Conservation (phyloP, 306 rosid species). For the Glycine latifolia region DNA sequence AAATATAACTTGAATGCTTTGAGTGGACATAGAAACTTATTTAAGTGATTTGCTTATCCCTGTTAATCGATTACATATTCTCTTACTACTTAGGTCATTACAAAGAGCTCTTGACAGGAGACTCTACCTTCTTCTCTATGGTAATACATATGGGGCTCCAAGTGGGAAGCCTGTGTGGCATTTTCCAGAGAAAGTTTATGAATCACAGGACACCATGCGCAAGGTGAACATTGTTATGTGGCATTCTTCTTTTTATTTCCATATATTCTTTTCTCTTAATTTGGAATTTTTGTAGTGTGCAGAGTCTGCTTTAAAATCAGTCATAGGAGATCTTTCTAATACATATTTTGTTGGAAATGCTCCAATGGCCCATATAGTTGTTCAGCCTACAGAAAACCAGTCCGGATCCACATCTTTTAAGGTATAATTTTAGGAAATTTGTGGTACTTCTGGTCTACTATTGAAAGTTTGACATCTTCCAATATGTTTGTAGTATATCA, state of each 20-base stretch:
- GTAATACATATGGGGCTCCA: slow-evolving; percentile 63
- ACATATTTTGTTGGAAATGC: slow-evolving; percentile 97
- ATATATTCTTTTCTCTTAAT: slow-evolving; percentile 10
- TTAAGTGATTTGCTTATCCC: slow-evolving; percentile 10
- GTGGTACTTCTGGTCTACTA: neutral
- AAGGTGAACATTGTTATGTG: slow-evolving; percentile 57
- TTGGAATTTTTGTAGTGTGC: slow-evolving; percentile 72
- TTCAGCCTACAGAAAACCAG: slow-evolving; percentile 57
- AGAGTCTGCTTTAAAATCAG: slow-evolving; percentile 75
- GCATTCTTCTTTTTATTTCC: slow-evolving; percentile 18
- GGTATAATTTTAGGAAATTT: slow-evolving; percentile 53
- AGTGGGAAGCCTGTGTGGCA: slow-evolving; percentile 79
- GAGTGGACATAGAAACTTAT: neutral
- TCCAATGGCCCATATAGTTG: slow-evolving; percentile 81
- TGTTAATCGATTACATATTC: slow-evolving; percentile 16
- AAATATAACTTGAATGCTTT: neutral
- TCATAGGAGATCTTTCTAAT: slow-evolving; percentile 79
- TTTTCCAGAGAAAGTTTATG: slow-evolving; percentile 81
- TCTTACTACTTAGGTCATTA: slow-evolving; percentile 67
- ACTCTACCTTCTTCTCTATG: slow-evolving; percentile 78
- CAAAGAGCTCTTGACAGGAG: slow-evolving; percentile 92
- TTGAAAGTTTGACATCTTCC: neutral
- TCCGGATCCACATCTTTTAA: slow-evolving; percentile 59
- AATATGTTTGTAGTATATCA: neutral
- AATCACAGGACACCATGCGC: slow-evolving; percentile 79